These are phyloP conservation scores for Fusarium udum DNA, from an alignment of 2,329 filamentous ascomycete species.

Conservation along the genomic window DNA sequence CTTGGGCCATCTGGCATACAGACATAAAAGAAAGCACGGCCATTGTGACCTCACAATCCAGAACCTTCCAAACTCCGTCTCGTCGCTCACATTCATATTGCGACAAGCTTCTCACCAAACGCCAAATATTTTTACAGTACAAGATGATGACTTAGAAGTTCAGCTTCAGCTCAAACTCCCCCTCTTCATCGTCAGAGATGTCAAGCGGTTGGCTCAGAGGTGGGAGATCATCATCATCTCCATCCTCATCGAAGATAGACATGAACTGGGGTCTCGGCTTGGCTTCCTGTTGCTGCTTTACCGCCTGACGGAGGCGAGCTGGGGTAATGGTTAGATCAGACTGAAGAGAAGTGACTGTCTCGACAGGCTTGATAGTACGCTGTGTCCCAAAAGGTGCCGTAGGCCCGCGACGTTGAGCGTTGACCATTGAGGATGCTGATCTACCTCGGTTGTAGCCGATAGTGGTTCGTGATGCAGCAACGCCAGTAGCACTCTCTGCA, in stretches of 20 bases:
- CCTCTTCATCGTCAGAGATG: slow-evolving; percentile 57
- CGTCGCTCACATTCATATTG: neutral
- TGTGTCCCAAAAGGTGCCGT: slow-evolving; percentile 18
- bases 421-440: slow-evolving; percentile 59
- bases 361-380: slow-evolving; percentile 28
- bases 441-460: slow-evolving; percentile 87
- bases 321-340: slow-evolving; percentile 59
- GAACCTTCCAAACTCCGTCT: slow-evolving; percentile 23
- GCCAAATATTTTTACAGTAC: slow-evolving; percentile 29
- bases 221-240: slow-evolving; percentile 48
- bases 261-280: slow-evolving; percentile 62
- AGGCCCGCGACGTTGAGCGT: slow-evolving; percentile 38
- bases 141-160: slow-evolving; percentile 40
- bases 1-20: neutral
- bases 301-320: slow-evolving; percentile 46
- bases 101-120: slow-evolving; percentile 24
- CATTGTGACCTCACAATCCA: neutral
- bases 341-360: slow-evolving; percentile 16
- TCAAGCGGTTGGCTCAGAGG: slow-evolving; percentile 37
- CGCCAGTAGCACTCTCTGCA: slow-evolving; percentile 68
- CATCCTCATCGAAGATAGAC: slow-evolving; percentile 66
- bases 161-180: slow-evolving; percentile 65
- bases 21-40: neutral
- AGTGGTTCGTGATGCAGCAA: slow-evolving; percentile 79
- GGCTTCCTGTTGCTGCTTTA: slow-evolving; percentile 33